These are phyloP conservation scores for Fusarium cicatricum DNA, from an alignment of 2,329 filamentous ascomycete species.

Conservation along the genomic window DNA sequence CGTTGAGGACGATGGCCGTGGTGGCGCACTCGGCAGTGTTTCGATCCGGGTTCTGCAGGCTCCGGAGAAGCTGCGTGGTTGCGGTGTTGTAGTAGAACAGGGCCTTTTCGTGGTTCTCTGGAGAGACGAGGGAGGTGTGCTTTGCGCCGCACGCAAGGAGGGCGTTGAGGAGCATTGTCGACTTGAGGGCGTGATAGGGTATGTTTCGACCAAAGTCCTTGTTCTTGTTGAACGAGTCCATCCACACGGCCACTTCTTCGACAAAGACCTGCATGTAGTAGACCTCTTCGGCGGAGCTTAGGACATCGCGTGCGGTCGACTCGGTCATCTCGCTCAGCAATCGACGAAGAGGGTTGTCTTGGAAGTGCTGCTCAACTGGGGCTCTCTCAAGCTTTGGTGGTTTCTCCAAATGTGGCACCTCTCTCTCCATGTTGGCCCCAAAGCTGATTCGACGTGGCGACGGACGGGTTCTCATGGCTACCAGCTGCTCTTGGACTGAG, in stretches of 20 bases:
- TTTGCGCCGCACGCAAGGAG: slow-evolving; percentile 88
- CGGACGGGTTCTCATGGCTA: slow-evolving; percentile 17
- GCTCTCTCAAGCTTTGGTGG: slow-evolving; percentile 19
- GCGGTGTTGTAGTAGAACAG: slow-evolving; percentile 86
- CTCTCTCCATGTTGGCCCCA: slow-evolving; percentile 50
- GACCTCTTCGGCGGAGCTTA: slow-evolving; percentile 80
- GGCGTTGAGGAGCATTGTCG: slow-evolving; percentile 89
- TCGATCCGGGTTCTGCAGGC: slow-evolving; percentile 83
- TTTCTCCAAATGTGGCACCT: slow-evolving; percentile 45
- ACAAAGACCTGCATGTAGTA: slow-evolving; percentile 93
- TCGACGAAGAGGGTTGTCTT: slow-evolving; percentile 8
- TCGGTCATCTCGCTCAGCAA: neutral
- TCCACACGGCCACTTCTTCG: slow-evolving; percentile 90
- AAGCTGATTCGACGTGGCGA: slow-evolving; percentile 44
- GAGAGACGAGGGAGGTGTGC: slow-evolving; percentile 76
- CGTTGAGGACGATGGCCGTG: slow-evolving; percentile 86
- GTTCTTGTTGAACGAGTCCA: slow-evolving; percentile 87
- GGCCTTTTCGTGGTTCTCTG: slow-evolving; percentile 79
- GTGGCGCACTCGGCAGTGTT: slow-evolving; percentile 86
- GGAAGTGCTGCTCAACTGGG: slow-evolving; percentile 3
- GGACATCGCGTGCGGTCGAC: slow-evolving; percentile 61
- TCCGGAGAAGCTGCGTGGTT: slow-evolving; percentile 77
- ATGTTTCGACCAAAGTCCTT: slow-evolving; percentile 88
- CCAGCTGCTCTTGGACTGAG: slow-evolving; percentile 18
- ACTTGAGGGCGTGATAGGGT: slow-evolving; percentile 82